Evolutionary conservation across 1,284 basidiomycete genomes (phyloP).

Genomic region (Melampsora larici-populina): DNA sequence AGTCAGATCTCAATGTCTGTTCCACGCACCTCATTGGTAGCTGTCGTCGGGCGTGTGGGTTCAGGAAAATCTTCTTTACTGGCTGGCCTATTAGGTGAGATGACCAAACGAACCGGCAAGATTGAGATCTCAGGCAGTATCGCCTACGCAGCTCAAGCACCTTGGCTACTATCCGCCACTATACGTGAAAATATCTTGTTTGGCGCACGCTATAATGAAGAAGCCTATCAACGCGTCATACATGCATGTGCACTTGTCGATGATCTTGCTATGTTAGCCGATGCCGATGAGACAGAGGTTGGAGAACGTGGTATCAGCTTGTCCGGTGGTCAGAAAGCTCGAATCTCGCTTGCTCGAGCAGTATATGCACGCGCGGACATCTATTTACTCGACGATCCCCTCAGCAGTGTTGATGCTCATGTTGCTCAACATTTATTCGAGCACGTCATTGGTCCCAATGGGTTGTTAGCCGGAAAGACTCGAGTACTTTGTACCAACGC

Average conservation of each 20-base stretch:
- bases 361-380: slow-evolving; percentile 72
- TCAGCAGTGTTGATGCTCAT: slow-evolving; percentile 67
- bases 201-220: slow-evolving; percentile 77
- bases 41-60: slow-evolving; percentile 84
- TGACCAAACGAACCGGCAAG: slow-evolving; percentile 71
- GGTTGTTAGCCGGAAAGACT: slow-evolving; percentile 65
- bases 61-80: slow-evolving; percentile 67
- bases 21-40: slow-evolving; percentile 80
- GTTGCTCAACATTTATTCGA: slow-evolving; percentile 65
- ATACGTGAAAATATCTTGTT: slow-evolving; percentile 86
- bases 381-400: slow-evolving; percentile 62
- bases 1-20: slow-evolving; percentile 73
- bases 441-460: slow-evolving; percentile 81
- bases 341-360: slow-evolving; percentile 64
- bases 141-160: slow-evolving; percentile 75
- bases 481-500: slow-evolving; percentile 85
- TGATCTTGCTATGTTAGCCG: slow-evolving; percentile 70
- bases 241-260: slow-evolving; percentile 77
- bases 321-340: slow-evolving; percentile 45
- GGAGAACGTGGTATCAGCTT: slow-evolving; percentile 66
- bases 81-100: slow-evolving; percentile 76
- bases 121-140: slow-evolving; percentile 69
- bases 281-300: slow-evolving; percentile 72
- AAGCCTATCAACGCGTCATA: slow-evolving; percentile 54
- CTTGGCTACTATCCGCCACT: slow-evolving; percentile 74